These are phyloP conservation scores for Volvariella surrecta DNA, from an alignment of 1,284 basidiomycete species.

Conservation along the genomic window DNA sequence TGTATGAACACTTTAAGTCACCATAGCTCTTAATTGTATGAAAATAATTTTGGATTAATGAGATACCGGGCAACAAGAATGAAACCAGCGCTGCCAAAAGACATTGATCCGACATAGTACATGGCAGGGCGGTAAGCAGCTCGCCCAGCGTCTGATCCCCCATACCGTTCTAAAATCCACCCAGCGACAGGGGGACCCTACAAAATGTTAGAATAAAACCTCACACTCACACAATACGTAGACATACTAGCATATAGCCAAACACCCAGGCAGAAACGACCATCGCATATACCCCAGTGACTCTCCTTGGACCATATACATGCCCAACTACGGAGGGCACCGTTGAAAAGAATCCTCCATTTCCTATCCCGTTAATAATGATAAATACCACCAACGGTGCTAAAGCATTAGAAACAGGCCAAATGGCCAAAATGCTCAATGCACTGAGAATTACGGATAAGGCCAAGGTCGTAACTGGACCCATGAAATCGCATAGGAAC, in stretches of 20 bases:
- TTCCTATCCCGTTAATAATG: slow-evolving; percentile 20
- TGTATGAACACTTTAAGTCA: no score
- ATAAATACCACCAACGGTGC: slow-evolving; percentile 21
- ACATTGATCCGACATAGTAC: slow-evolving; percentile 21
- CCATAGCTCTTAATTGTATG: no score
- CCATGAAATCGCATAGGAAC: slow-evolving; percentile 19
- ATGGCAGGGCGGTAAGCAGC: slow-evolving; percentile 16
- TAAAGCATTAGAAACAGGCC: slow-evolving; percentile 22
- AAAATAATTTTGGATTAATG: slow-evolving; percentile 6
- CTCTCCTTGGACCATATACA: slow-evolving; percentile 12
- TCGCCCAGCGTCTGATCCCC: background rate
- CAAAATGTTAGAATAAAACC: slow-evolving; percentile 5
- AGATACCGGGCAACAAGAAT: slow-evolving; percentile 12
- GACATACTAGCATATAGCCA: slow-evolving; percentile 1
- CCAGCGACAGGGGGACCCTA: background rate
- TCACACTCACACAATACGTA: background rate
- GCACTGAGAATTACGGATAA: slow-evolving; percentile 18
- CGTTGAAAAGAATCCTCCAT: slow-evolving; percentile 25
- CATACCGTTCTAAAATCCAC: background rate
- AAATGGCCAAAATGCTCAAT: slow-evolving; percentile 22
- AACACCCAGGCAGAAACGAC: background rate
- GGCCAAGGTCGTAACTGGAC: slow-evolving; percentile 20
- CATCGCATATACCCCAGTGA: background rate
- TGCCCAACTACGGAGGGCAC: slow-evolving; percentile 23
- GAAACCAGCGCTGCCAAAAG: slow-evolving; percentile 16